Base-by-base conservation (phyloP, 768 basidiomycete genomes). In the Lactifluus subvellereus region DNA sequence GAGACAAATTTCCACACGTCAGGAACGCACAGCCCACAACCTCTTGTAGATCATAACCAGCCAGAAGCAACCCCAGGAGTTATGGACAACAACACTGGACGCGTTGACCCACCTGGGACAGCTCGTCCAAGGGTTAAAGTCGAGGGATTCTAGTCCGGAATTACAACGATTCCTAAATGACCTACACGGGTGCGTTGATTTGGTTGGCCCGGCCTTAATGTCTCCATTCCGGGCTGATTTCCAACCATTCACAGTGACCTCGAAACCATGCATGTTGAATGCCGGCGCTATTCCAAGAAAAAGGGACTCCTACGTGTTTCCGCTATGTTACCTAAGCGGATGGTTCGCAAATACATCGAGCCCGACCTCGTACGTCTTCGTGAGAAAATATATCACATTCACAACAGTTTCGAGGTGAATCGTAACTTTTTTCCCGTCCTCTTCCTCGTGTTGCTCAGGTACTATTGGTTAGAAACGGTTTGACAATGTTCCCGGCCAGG, bases 321-420 rank as follows among this genome's bases (percentile, higher is more conserved):
- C 16, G 32, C 33, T 13, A 38, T 64, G 48, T 59, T 64, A 43
- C 63, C 59, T 33, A 64, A 60, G 42, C 60, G 58, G 59, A 22
- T 64, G 32, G 33, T 38, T 33, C 48, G 58, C 57, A 64, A 64
- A 6, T 50, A 45, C 33, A 22, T 51, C 22, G 22, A 11, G n/a
- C 62, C 54, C 22, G 53, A 60, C 16, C 49, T 54, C 27, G 27
- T 27, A 9, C 22, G 32, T 37, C 59, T 64, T 60, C 49, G 51
- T 13, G 45, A 33, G 48, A 56, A 32, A 33, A 60, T 64, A 60
- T 14, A 32, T 37, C 11, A 10, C 27, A 56, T 55, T 35, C 22
- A 55, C 32, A 11, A 35, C 4, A 45, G 37, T 33, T 60, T 64
- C 42, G 63, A 64, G 54, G 63, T 64, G 27, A 16, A 20, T 27